phyloP scores from a whole-genome alignment of 352 stramenopile species.

The Phytopythium litorale region DNA sequence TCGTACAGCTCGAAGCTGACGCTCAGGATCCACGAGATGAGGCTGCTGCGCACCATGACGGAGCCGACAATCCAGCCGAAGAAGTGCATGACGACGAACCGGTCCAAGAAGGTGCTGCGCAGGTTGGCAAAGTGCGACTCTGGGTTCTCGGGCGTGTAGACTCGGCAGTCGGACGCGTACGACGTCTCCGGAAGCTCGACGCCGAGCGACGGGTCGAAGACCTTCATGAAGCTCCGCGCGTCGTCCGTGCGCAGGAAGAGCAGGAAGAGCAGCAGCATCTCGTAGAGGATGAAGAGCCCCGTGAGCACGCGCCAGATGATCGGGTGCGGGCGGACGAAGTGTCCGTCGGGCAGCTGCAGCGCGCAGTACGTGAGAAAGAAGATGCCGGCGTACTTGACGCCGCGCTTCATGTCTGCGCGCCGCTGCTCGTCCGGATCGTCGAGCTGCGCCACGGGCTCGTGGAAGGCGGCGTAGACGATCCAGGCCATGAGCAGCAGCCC shows the following conservation, averaged over 20 bases:
- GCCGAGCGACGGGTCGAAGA: conserved; percentile 78
- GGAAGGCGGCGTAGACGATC: conserved; percentile 85
- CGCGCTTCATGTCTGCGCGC: conserved; percentile 57
- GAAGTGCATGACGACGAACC: conserved; percentile 90
- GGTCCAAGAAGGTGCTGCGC: conserved; percentile 76
- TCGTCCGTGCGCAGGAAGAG: conserved; percentile 81
- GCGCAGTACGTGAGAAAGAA: conserved; percentile 89
- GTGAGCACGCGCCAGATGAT: conserved; percentile 90
- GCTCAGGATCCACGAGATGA: conserved; percentile 80
- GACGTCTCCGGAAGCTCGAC: conserved; percentile 74
- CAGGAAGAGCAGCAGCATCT: conserved; percentile 88
- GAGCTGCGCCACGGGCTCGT: conserved; percentile 32
- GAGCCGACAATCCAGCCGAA: conserved; percentile 87
- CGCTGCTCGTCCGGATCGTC: conserved; percentile 38
- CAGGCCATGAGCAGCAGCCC: conserved; percentile 78
- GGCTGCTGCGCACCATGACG: conserved; percentile 82
- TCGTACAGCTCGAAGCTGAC: conserved; percentile 87
- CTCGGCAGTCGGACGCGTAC: conserved; percentile 79
- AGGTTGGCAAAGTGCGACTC: conserved; percentile 79
- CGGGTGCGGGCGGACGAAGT: conserved; percentile 87
- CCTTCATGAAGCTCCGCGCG: conserved; percentile 78
- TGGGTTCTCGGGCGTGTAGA: conserved; percentile 85
- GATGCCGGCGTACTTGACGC: conserved; percentile 68
- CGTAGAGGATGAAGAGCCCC: conserved; percentile 90
- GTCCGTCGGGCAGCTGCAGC: conserved; percentile 81